These are phyloP conservation scores for Calocybe indica DNA, from an alignment of 768 basidiomycete species.

Conservation along the genomic window DNA sequence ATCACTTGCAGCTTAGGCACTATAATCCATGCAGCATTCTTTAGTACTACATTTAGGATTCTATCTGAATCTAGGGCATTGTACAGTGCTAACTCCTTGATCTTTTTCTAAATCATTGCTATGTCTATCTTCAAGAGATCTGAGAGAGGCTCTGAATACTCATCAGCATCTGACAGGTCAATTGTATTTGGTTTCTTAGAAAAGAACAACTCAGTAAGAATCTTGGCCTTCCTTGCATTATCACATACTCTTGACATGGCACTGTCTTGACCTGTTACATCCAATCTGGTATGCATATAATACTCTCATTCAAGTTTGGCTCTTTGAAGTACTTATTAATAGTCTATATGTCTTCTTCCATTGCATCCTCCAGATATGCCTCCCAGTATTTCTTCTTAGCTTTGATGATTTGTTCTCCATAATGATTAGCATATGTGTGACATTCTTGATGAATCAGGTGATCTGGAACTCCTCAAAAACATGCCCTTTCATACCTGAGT, in stretches of 20 bases:
- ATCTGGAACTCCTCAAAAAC: too few species aligned
- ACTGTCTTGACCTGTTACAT: conserved; percentile 16
- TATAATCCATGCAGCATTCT: conserved; percentile 13
- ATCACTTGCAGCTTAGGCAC: conserved; percentile 19
- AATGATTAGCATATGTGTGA: too few species aligned
- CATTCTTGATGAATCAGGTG: too few species aligned
- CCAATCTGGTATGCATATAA: conserved; percentile 1
- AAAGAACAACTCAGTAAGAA: too few species aligned
- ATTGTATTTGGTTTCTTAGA: too few species aligned
- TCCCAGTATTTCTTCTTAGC: too few species aligned
- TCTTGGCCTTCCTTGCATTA: too few species aligned
- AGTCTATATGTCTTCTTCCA: conserved; percentile 8
- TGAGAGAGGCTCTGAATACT: too few species aligned
- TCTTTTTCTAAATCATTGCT: conserved; percentile 17
- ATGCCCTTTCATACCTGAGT: conserved; percentile 8
- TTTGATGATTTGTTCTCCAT: too few species aligned
- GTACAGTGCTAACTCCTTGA: conserved; percentile 22
- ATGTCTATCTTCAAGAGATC: too few species aligned
- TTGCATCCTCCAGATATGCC: background rate
- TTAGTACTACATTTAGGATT: conserved; percentile 26
- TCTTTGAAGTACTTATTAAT: conserved; percentile 15
- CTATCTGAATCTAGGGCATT: conserved; percentile 23
- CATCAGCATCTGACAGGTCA: too few species aligned
- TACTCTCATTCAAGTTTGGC: conserved; percentile 23
- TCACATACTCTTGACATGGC: conserved; percentile 10